These are phyloP conservation scores for Eimeria zaria DNA, from an alignment of 169 alveolate species.

Conservation along the genomic window DNA sequence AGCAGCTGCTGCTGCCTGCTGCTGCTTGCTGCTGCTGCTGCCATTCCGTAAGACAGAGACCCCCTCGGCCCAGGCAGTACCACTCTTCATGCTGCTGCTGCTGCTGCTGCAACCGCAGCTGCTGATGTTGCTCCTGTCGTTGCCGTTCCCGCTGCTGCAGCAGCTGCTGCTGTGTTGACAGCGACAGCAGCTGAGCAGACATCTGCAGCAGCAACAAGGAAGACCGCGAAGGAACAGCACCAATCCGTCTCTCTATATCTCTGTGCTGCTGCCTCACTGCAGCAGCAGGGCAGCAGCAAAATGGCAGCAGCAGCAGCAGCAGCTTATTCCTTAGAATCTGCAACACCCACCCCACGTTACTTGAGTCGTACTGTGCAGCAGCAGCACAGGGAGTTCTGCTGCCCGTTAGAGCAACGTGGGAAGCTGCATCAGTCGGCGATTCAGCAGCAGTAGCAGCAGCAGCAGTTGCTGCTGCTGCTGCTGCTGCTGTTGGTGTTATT, in stretches of 20 bases:
- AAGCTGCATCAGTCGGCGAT: neutral
- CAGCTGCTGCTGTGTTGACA: neutral
- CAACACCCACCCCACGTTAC: neutral
- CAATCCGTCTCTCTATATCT: conserved; percentile 10
- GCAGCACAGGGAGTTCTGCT: neutral
- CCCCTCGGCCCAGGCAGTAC: neutral
- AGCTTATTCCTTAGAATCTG: neutral
- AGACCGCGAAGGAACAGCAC: neutral
- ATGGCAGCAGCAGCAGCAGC: conserved; percentile 75
- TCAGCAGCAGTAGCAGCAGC: conserved; percentile 37
- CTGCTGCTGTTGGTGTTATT: neutral
- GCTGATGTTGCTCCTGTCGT: neutral
- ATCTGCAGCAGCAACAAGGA: conserved; percentile 44
- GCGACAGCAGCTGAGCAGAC: neutral
- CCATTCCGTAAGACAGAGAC: conserved; percentile 53
- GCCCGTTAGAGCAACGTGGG: neutral
- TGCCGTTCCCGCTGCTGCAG: neutral
- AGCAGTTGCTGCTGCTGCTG: neutral
- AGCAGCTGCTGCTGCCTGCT: conserved; percentile 76
- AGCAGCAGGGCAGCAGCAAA: conserved; percentile 78
- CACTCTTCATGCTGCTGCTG: neutral
- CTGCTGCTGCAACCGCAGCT: conserved; percentile 18
- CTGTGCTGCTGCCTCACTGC: conserved; percentile 70
- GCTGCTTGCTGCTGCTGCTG: conserved; percentile 70
- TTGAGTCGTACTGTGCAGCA: neutral